Conservation (phyloP, 169 alveolate genomes). For the Perkinsus marinus region DNA sequence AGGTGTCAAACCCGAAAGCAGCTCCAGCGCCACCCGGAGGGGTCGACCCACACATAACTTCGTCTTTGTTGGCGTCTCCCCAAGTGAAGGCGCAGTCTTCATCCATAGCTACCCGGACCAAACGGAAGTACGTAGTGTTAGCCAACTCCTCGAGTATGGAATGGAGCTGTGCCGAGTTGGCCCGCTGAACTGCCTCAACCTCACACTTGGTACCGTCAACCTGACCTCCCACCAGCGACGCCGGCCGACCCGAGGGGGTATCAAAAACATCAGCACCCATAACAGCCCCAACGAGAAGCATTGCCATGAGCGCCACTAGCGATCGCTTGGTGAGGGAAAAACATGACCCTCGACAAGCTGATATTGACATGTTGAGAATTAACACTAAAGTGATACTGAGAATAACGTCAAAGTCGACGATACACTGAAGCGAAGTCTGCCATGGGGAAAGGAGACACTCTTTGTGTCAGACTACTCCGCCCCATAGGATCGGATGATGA, state of each 20-base stretch:
- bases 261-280: neutral
- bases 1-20: neutral
- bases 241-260: neutral
- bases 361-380: neutral
- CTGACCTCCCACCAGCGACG: neutral
- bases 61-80: neutral
- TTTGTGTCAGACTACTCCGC: neutral
- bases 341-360: neutral
- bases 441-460: neutral
- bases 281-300: neutral
- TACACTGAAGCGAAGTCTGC: no score
- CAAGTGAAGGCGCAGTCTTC: neutral
- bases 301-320: neutral
- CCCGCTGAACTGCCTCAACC: neutral
- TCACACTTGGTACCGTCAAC: constrained; percentile 7
- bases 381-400: neutral
- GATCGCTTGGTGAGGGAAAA: neutral
- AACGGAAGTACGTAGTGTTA: neutral
- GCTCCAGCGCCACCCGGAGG: neutral
- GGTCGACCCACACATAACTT: neutral
- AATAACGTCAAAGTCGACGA: neutral
- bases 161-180: neutral
- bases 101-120: constrained; percentile 1
- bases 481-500: neutral
- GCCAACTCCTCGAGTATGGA: neutral